A percentile compares a stretch with the other conserved stretches of the same genome.
Conservation (phyloP, 2,329 filamentous ascomycete species). For the Cladorrhinum sp. region DNA sequence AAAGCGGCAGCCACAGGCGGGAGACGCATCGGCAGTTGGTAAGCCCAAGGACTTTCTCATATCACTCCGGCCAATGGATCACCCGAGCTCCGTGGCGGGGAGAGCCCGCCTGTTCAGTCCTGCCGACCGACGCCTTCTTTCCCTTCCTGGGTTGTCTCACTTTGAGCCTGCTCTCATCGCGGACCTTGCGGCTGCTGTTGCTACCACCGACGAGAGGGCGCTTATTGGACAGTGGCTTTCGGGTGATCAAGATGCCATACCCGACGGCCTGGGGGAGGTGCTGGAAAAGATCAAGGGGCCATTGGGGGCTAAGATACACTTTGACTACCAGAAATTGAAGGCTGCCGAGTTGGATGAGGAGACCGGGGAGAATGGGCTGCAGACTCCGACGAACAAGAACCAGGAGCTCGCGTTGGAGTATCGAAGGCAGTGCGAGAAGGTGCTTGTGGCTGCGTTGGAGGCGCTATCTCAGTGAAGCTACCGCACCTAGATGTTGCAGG, state of each 20-base stretch:
- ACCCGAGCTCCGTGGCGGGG: conserved; percentile 48
- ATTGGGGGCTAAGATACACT: conserved; percentile 38
- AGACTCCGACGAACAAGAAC: conserved; percentile 37
- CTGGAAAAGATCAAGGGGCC: conserved; percentile 33
- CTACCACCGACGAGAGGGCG: conserved; percentile 27
- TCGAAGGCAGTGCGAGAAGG: conserved; percentile 45
- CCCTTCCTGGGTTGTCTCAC: conserved; percentile 41
- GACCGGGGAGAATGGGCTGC: conserved; percentile 36
- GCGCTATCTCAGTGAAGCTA: conserved; percentile 5
- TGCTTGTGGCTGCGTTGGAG: conserved; percentile 41
- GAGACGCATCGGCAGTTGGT: conserved; percentile 18
- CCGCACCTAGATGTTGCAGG: too few relatives aligned
- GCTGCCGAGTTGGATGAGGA: conserved; percentile 46
- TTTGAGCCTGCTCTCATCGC: conserved; percentile 53
- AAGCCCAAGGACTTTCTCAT: conserved; percentile 47
- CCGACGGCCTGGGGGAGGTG: conserved; percentile 29
- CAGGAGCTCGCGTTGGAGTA: conserved; percentile 51
- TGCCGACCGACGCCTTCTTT: conserved; percentile 30
- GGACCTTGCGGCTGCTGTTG: conserved; percentile 39
- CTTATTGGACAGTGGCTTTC: conserved; percentile 11
- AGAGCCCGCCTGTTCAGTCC: conserved; percentile 38
- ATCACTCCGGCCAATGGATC: conserved; percentile 47
- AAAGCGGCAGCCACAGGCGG: conserved; percentile 36
- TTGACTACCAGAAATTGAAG: conserved; percentile 42
- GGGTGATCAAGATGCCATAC: conserved; percentile 31